A percentile compares a stretch with the other conserved stretches of the same genome.
Conservation (phyloP, 148 eudicot genomes). For the Tetragonia tetragonoides region DNA sequence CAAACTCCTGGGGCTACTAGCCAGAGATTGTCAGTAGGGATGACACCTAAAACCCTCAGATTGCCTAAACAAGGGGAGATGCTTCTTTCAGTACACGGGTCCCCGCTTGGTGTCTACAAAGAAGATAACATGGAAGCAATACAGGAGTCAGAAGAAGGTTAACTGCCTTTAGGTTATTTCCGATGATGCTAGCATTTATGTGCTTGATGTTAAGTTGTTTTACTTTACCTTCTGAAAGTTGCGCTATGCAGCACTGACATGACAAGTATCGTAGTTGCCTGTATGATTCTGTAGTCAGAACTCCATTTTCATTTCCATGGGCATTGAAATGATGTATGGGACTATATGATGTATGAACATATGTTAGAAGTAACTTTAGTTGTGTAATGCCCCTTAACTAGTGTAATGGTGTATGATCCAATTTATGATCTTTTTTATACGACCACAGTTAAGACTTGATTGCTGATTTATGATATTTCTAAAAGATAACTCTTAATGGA, state of each 20-base stretch:
- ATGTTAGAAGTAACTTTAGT: constrained; percentile 6
- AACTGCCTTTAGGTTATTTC: constrained; percentile 8
- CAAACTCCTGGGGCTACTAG: constrained; percentile 77
- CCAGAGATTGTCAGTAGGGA: constrained; percentile 72
- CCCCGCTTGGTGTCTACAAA: constrained; percentile 92
- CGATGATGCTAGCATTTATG: background rate
- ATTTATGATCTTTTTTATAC: background rate
- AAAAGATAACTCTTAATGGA: background rate
- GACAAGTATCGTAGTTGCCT: background rate
- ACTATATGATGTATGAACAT: constrained; percentile 7
- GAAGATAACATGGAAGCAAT: constrained; percentile 96
- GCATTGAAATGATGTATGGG: constrained; percentile 13
- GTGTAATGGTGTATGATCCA: constrained; percentile 11
- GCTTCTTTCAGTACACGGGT: constrained; percentile 91
- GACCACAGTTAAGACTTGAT: background rate
- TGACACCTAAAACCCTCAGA: constrained; percentile 81
- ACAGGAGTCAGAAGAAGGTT: constrained; percentile 39
- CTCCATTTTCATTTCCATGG: background rate
- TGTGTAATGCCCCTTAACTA: constrained; percentile 1
- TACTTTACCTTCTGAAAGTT: constrained; percentile 4
- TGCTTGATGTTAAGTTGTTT: constrained; percentile 1
- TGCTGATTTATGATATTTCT: background rate
- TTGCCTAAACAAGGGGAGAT: constrained; percentile 89
- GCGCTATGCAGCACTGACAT: constrained; percentile 15
- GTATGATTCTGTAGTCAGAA: background rate